phyloP scores from a whole-genome alignment of 805 yeast genomes.

The Hanseniaspora thailandica region DNA sequence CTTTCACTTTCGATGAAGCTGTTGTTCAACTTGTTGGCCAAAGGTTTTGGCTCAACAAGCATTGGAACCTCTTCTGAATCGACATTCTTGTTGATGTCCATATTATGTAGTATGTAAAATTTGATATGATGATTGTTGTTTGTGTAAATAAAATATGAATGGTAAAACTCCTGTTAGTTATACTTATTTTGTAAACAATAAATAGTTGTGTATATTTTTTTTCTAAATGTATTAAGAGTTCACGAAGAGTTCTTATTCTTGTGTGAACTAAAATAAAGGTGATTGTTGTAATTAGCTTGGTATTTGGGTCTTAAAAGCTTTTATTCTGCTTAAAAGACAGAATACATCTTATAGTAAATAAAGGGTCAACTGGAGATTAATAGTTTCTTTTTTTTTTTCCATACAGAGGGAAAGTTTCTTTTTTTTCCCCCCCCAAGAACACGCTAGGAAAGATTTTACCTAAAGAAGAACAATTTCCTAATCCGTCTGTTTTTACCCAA shows the following conservation, averaged over 20 bases:
- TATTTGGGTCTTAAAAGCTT: too few relatives aligned
- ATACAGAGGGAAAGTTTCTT: too few relatives aligned
- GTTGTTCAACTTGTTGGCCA: background rate
- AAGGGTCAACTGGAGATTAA: background rate
- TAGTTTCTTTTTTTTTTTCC: background rate
- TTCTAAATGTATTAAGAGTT: too few relatives aligned
- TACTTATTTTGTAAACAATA: too few relatives aligned
- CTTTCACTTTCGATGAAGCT: conserved; percentile 11
- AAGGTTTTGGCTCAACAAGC: conserved; percentile 1
- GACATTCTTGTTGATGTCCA: background rate
- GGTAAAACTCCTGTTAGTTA: too few relatives aligned
- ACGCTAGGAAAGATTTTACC: background rate
- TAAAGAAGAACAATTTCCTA: background rate
- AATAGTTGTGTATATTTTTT: too few relatives aligned
- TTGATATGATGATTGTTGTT: background rate
- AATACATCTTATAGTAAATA: too few relatives aligned
- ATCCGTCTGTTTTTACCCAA: background rate
- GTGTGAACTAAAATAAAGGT: too few relatives aligned
- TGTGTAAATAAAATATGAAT: background rate
- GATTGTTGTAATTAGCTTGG: too few relatives aligned
- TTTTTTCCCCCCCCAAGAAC: background rate
- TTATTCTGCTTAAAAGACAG: too few relatives aligned
- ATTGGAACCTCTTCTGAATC: background rate
- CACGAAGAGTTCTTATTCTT: too few relatives aligned
- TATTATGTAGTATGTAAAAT: background rate